Evolutionary conservation across 768 basidiomycete species (phyloP).

Genomic region (Candolleomyces efflorescens): DNA sequence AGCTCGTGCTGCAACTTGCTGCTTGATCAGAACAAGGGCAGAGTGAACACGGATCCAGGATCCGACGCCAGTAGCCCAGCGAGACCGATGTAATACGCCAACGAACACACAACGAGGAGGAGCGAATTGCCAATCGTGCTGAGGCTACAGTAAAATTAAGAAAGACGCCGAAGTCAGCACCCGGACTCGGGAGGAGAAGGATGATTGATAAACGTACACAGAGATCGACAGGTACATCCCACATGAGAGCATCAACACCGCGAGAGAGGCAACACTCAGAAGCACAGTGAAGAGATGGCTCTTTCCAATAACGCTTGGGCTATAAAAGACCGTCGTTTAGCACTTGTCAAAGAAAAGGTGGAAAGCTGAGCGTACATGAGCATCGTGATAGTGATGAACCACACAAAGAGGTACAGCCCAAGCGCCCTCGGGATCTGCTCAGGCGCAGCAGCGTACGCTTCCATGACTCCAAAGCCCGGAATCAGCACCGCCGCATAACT

Average conservation of each 20-base stretch:
- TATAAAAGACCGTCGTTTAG: not conserved
- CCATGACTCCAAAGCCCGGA: conserved; percentile 5
- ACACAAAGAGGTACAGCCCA: conserved; percentile 10
- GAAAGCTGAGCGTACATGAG: not conserved
- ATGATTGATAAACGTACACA: conserved; percentile 4
- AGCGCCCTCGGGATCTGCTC: conserved; percentile 5
- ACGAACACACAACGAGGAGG: conserved; percentile 1
- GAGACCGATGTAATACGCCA: conserved; percentile 9
- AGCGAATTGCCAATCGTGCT: conserved; percentile 6
- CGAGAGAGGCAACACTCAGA: conserved; percentile 4
- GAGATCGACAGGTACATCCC: conserved; percentile 1
- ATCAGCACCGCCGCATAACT: conserved; percentile 10
- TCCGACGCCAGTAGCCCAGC: conserved; percentile 5
- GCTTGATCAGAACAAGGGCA: conserved; percentile 7
- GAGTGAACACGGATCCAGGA: not conserved
- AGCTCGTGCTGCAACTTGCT: no score
- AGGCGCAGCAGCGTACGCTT: not conserved
- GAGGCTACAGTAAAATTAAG: not conserved
- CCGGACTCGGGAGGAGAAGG: not conserved
- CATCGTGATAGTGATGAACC: conserved; percentile 11
- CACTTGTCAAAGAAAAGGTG: not conserved
- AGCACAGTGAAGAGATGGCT: conserved; percentile 8
- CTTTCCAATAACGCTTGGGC: conserved; percentile 7
- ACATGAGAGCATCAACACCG: conserved; percentile 6
- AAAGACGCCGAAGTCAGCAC: not conserved